Evolutionary conservation across 352 stramenopile genomes (phyloP), one percentile per base, ranked within the genome.

Genomic region (Phytophthora idaei): DNA sequence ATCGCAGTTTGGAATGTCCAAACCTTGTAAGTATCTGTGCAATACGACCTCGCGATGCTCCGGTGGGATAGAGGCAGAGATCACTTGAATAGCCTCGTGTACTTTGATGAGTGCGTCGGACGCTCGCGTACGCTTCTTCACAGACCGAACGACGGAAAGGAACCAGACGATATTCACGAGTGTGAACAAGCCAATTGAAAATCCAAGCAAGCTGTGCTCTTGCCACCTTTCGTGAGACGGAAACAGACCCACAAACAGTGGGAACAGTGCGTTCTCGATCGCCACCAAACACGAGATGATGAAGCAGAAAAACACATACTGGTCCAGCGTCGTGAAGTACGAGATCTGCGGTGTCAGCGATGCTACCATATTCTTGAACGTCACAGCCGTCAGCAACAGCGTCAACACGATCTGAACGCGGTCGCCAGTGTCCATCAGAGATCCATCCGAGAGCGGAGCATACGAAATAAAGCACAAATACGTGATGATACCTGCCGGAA

Each of bases 221-320:
- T 74, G 63, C 56, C 65, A 75, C 5, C 27, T 74, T 14, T 68
- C 60, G 0, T 51, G 54, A 8, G 39, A 49, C 1, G 49, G 52
- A 3, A 87, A 63, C 0, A 61, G 17, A 15, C 68, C 55, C 12
- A 71, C 64, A 12, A 87, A 69, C 5, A 79, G 6, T 1, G 76
- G 73, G 57, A 79, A 89, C 2, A 88, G 54, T 2, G 81, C 74
- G 47, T 88, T 90, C 61, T 87, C 81, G 28, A 90, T 46, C 21
- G 77, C 79, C 11, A 90, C 78, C 10, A 80, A 27, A 17, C 67
- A 85, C 6, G 80, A 66, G 36, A 88, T 71, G 5, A 88, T 61
- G 58, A 90, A 90, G 71, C 79, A 88, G 63, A 88, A 86, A 44
- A 83, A 85, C 2, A 90, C 77, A 42, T 89, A 90, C 51, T 75